Percentiles rank a stretch among this genome's conserved stretches.
Conservation (phyloP, 306 rosid species). For the Dryas drummondii region DNA sequence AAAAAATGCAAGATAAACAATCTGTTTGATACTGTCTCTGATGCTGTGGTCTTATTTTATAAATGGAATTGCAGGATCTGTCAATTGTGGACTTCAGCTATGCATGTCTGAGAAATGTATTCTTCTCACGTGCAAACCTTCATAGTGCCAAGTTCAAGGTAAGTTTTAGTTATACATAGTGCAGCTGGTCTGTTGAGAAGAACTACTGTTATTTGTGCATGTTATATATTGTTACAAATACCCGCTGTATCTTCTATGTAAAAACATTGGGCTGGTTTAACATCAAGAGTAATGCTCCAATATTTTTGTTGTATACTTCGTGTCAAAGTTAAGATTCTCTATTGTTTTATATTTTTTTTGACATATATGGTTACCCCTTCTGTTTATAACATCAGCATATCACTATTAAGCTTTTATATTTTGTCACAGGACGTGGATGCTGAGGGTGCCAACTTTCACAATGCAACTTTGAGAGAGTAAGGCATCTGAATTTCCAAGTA, state of each 20-base stretch:
- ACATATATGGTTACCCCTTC: background rate
- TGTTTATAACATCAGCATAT: background rate
- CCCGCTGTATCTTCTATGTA: background rate
- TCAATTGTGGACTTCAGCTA: conserved; percentile 85
- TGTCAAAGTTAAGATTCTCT: background rate
- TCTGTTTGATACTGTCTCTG: conserved; percentile 10
- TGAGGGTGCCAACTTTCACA: conserved; percentile 77
- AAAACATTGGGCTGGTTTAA: background rate
- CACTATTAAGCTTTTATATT: background rate
- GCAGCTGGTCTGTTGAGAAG: background rate
- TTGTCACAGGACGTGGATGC: conserved; percentile 82
- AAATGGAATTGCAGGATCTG: conserved; percentile 65
- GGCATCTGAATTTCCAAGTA: conserved; percentile 29
- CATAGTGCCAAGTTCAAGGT: conserved; percentile 91
- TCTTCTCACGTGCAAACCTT: conserved; percentile 89
- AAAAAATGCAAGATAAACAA: conserved; percentile 14
- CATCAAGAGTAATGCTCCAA: background rate
- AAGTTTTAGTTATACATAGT: conserved; percentile 16
- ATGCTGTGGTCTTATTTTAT: conserved; percentile 1
- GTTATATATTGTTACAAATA: background rate
- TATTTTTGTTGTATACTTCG: background rate
- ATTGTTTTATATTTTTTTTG: background rate
- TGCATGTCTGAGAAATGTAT: conserved; percentile 88
- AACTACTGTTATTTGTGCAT: background rate
- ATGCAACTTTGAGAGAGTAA: conserved; percentile 94